Conservation (phyloP, 257 asterid genomes). For the Catharanthus roseus region DNA sequence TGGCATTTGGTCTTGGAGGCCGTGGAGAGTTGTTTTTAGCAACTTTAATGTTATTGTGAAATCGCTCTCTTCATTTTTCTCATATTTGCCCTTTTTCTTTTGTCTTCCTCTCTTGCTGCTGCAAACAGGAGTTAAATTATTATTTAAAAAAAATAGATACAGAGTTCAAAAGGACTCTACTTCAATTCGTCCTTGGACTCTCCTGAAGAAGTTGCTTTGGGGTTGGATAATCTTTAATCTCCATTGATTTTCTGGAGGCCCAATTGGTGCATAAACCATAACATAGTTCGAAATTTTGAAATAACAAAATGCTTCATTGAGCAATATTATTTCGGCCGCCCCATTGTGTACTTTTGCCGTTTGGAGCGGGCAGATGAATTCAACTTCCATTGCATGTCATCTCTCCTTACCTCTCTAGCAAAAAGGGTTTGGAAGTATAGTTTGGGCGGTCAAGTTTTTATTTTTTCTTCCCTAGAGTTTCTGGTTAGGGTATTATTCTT, state of each 20-base stretch:
- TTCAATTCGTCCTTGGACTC: background rate
- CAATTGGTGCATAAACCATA: background rate
- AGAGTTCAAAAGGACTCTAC: background rate
- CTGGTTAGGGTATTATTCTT: background rate
- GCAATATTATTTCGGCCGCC: slow-evolving; percentile 8
- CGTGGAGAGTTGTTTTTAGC: slow-evolving; percentile 11
- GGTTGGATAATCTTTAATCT: background rate
- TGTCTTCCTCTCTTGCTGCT: background rate
- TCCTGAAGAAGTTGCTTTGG: background rate
- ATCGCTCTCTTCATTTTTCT: background rate
- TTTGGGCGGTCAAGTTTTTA: slow-evolving; percentile 5
- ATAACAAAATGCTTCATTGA: slow-evolving; percentile 4
- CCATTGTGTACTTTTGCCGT: slow-evolving; percentile 4
- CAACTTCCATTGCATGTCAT: background rate
- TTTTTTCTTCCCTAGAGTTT: background rate
- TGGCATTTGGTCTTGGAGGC: slow-evolving; percentile 3
- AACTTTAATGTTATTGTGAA: slow-evolving; percentile 12
- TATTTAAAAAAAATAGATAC: background rate
- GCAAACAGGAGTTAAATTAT: background rate
- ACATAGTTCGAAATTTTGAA: background rate
- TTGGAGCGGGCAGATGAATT: slow-evolving; percentile 3
- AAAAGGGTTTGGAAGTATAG: background rate
- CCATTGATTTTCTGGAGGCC: slow-evolving; percentile 3
- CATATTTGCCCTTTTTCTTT: background rate
- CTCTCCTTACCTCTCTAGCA: background rate